A percentile compares a stretch with the other conserved stretches of the same genome.
These are phyloP conservation scores for Paramecium bursaria DNA, from an alignment of 73 alveolate species.

Conservation along the genomic window DNA sequence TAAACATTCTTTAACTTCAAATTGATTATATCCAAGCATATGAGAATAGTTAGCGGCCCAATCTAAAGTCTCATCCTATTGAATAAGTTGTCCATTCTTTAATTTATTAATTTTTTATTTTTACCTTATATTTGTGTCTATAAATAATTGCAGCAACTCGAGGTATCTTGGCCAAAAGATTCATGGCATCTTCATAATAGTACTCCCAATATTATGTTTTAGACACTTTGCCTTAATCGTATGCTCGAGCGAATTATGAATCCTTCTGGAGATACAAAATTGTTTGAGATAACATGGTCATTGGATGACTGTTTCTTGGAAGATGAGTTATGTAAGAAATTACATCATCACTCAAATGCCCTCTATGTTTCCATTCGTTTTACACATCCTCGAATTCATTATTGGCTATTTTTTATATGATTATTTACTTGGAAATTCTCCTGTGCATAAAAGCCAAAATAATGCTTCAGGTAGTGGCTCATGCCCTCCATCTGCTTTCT, in stretches of 20 bases:
- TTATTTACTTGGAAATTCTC: conserved; percentile 82
- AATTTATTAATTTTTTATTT: background rate
- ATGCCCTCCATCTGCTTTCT: conserved; percentile 57
- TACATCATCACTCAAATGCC: conserved; percentile 73
- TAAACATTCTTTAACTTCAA: conserved; percentile 78
- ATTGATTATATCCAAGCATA: conserved; percentile 79
- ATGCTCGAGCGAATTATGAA: conserved; percentile 77
- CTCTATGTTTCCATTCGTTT: conserved; percentile 74
- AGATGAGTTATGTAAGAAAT: conserved; percentile 69
- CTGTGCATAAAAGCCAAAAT: conserved; percentile 90
- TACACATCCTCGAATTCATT: conserved; percentile 70
- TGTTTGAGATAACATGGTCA: conserved; percentile 87
- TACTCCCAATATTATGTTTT: conserved; percentile 88
- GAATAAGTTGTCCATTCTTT: conserved; percentile 72
- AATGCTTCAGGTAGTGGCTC: conserved; percentile 91
- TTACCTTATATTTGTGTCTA: conserved; percentile 66
- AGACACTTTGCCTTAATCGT: conserved; percentile 78
- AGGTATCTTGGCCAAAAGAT: conserved; percentile 86
- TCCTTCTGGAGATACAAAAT: conserved; percentile 75
- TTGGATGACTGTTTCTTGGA: conserved; percentile 84
- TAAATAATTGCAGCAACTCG: conserved; percentile 86
- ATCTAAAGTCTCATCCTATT: conserved; percentile 61
- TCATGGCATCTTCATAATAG: conserved; percentile 83
- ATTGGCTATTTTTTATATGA: no score
- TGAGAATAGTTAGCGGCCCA: conserved; percentile 80